Conservation (phyloP, 2,329 filamentous ascomycete species). For the Remersonia thermophila region DNA sequence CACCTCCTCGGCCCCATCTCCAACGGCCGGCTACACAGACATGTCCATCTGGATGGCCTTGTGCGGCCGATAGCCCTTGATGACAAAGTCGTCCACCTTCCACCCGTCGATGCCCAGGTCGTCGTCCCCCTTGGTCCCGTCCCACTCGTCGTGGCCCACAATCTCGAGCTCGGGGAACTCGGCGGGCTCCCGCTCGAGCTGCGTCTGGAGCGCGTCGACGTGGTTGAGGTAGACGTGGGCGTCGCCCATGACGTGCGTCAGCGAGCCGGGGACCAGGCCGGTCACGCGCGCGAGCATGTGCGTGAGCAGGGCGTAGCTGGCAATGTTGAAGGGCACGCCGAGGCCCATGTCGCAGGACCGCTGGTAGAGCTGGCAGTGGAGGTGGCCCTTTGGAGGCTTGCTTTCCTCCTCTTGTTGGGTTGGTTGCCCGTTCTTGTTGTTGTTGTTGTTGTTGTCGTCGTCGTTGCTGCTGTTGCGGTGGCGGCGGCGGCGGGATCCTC, state of each 20-base stretch:
- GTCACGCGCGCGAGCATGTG: constrained; percentile 90
- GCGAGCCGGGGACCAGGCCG: constrained; percentile 68
- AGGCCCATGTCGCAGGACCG: constrained; percentile 94
- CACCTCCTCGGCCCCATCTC: too few relatives aligned
- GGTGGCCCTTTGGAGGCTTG: constrained; percentile 42
- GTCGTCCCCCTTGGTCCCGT: constrained; percentile 25
- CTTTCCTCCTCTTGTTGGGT: constrained; percentile 14
- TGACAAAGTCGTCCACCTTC: constrained; percentile 75
- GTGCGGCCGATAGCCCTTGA: constrained; percentile 82
- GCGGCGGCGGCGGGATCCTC: constrained; percentile 13
- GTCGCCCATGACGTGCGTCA: constrained; percentile 95
- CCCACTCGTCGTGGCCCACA: constrained; percentile 42
- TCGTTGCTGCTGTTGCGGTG: background rate
- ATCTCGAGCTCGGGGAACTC: constrained; percentile 73
- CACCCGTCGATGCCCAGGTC: constrained; percentile 70
- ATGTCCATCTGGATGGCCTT: constrained; percentile 97
- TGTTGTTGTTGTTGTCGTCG: background rate
- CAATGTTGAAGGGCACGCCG: constrained; percentile 96
- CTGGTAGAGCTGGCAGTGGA: constrained; percentile 88
- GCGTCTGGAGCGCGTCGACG: constrained; percentile 70
- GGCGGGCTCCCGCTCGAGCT: constrained; percentile 68
- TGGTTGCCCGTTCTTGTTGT: constrained; percentile 19
- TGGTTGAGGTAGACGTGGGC: constrained; percentile 96
- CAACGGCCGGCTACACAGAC: constrained; percentile 48
- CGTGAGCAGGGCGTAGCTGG: constrained; percentile 81